phyloP scores from a whole-genome alignment of 2,329 filamentous ascomycete species.

The Nemania sp. region DNA sequence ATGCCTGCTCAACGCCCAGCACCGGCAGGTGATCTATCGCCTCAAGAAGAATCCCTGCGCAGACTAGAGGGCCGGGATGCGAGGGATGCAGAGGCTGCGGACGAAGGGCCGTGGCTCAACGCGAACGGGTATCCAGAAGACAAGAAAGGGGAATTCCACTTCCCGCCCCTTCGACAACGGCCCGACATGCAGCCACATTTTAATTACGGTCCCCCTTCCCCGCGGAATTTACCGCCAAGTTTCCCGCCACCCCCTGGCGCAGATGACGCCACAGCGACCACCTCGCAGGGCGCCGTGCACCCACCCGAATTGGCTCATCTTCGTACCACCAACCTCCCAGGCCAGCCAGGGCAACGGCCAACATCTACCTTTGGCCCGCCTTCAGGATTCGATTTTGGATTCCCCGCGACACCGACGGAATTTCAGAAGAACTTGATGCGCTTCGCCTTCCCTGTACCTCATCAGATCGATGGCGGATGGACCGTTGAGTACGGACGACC shows the following conservation, averaged over 20 bases:
- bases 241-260: conserved; percentile 32
- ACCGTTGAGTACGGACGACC: conserved; percentile 90
- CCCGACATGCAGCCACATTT: conserved; percentile 57
- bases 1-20: conserved; percentile 42
- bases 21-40: conserved; percentile 38
- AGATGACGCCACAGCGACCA: conserved; percentile 12
- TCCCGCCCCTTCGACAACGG: conserved; percentile 55
- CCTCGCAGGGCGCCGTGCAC: conserved; percentile 33
- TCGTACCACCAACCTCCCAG: conserved; percentile 49
- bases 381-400: conserved; percentile 75
- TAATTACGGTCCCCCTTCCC: conserved; percentile 58
- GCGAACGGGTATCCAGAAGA: conserved; percentile 39
- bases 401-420: conserved; percentile 80
- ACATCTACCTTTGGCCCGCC: conserved; percentile 62
- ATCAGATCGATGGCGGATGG: conserved; percentile 78
- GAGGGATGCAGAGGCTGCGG: conserved; percentile 47
- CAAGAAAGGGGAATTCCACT: conserved; percentile 57
- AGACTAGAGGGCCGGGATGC: conserved; percentile 53
- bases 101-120: conserved; percentile 20
- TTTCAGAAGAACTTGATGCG: conserved; percentile 90
- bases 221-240: conserved; percentile 40
- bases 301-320: conserved; percentile 62
- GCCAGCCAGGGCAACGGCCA: conserved; percentile 44
- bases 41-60: conserved; percentile 52
- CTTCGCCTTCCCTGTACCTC: conserved; percentile 77